A percentile compares a stretch with the other conserved stretches of the same genome.
Conservation (phyloP, 371 early-diverging fungal genomes). For the Mortierella sp. region DNA sequence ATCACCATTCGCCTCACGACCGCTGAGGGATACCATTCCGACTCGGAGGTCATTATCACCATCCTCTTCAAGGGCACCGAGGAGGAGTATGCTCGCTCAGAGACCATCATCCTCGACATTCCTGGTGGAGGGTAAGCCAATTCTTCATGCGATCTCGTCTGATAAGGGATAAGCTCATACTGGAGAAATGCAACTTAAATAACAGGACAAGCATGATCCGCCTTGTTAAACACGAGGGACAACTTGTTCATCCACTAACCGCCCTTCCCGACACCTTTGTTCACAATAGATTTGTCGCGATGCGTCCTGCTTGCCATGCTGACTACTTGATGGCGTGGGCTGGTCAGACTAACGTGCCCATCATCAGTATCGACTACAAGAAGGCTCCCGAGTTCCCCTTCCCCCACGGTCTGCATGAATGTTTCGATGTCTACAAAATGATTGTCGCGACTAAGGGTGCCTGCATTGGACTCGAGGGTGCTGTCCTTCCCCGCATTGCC, state of each 20-base stretch:
- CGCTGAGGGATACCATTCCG: slow-evolving; percentile 38
- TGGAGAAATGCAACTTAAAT: background rate
- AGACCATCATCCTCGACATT: slow-evolving; percentile 76
- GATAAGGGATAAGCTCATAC: background rate
- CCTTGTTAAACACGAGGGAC: background rate
- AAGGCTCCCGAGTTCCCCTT: slow-evolving; percentile 97
- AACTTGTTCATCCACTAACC: background rate
- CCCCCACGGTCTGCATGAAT: slow-evolving; percentile 93
- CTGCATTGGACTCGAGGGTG: slow-evolving; percentile 77
- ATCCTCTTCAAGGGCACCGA: slow-evolving; percentile 58
- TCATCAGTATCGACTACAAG: slow-evolving; percentile 91
- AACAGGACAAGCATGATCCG: background rate
- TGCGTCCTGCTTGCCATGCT: slow-evolving; percentile 84
- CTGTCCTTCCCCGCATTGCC: slow-evolving; percentile 68
- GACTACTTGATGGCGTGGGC: slow-evolving; percentile 81
- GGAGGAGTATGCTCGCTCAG: slow-evolving; percentile 46
- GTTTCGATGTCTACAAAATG: slow-evolving; percentile 88
- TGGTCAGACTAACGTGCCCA: slow-evolving; percentile 71
- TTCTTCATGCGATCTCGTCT: background rate
- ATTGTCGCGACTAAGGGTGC: slow-evolving; percentile 77
- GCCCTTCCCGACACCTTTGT: background rate
- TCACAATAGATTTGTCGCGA: slow-evolving; percentile 68
- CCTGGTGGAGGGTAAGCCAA: slow-evolving; percentile 84
- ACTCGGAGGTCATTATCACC: slow-evolving; percentile 34
- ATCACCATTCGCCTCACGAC: slow-evolving; percentile 68